Evolutionary conservation across 2,329 filamentous ascomycete genomes (phyloP), one percentile per base, ranked within the genome.

Genomic region (Penicillium corylophilum): DNA sequence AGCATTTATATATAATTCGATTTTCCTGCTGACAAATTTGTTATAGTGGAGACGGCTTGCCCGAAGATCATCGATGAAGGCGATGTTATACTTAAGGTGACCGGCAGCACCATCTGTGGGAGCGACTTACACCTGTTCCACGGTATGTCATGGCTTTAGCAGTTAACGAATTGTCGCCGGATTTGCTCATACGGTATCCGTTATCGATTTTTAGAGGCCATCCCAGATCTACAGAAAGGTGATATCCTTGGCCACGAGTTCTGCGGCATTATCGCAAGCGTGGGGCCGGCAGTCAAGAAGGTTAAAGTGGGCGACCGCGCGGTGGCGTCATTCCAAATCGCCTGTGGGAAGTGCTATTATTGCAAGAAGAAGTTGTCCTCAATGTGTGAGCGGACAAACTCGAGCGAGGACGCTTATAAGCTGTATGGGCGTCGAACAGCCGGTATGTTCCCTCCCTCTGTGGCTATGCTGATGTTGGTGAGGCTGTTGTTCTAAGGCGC

Each of bases 241-340:
- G 85, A 89, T 65, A 86, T 89, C 39, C 77, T 89, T 0, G 86
- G 86, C 29, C 78, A 82, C 56, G 79, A 82, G 54, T 81, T 79
- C 62, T 79, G 77, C 58, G 79, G 79, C 16, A 61, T 77, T 3
- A 71, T 82, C 4, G 77, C 80, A 36, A 72, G 78, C 44, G 73
- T 86, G 1, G 87, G 87, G 0, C 68, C 81, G 0, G 76, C 55
- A 0, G 78, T 84, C 2, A 81, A 71, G 46, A 79, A 78, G 3
- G 69, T 86, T 41, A 71, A 83, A 54, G 70, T 77, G 5, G 87
- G 86, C 12, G 80, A 84, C 58, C 78, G 90, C 26, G 91, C 93
- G 16, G 90, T 95, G 1, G 90, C 88, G 0, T 88, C 85, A 10
- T 95, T 95, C 76, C 90, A 93, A 71, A 94, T 95, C 65, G 88